Evolutionary conservation across 1,139 yeast species (phyloP), one percentile per base, ranked within the genome.

Genomic region (Yamadazyma triangularis): DNA sequence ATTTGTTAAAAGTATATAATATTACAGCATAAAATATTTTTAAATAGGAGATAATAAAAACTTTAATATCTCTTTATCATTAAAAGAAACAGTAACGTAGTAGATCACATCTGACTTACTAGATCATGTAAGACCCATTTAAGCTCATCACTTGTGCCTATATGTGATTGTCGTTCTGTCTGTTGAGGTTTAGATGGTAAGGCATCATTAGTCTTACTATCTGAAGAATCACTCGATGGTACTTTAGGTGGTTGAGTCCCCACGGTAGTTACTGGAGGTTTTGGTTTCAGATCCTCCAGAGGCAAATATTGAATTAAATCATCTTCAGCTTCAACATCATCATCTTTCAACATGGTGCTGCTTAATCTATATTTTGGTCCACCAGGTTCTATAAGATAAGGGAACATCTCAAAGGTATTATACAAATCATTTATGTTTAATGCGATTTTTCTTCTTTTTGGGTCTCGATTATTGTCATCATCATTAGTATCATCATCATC

Each of bases 51-150:
- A 18, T 18, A 18, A 18, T 9, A 7, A 18, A 18, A 18, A 18
- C 8, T 18, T 18, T 7, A 18, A 7, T 6, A 7, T 18, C 20
- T 18, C 20, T 18, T 7, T 18, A 18, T 18, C 20, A 7, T 7
- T 18, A 18, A 7, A 18, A n/a, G n/a, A n/a, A n/a, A n/a, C n/a
- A n/a, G 20, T 7, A 18, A 18, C 6, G 6, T 18, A 24, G 5
- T 8, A 25, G 12, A 23, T 50, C 48, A 62, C 58, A 60, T 58
- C 4, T 65, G 56, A 12, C 66, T 50, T 9, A 64, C 51, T 38
- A 68, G 56, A 39, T 81, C 89, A 55, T 77, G 80, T 26, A 83
- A 65, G 31, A 82, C 63, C 84, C 87, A 77, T 44, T 78, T 76
- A 40, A 83, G 59, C 49, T 83, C 93, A 40, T 80, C 83, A 15